These are phyloP conservation scores for carrot (Daucus carota) DNA, from an alignment of 129 eudicot genomes.

Conservation along the genomic window DH1_v3.0 NC_030385.2:997001-997500, in stretches of 20 bases:
- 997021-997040: background rate
- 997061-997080: background rate
- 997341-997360: slow-evolving; percentile 5
- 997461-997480: slow-evolving; percentile 1
- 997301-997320: slow-evolving; percentile 7
- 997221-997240: background rate
- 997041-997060: background rate
- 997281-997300: background rate
- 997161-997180: slow-evolving; percentile 10
- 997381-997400: background rate
- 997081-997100: background rate
- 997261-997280: background rate
- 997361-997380: slow-evolving; percentile 9
- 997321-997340: slow-evolving; percentile 14
- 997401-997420: background rate
- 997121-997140: background rate
- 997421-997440: slow-evolving; percentile 15
- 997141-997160: slow-evolving; percentile 1
- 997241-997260: slow-evolving; percentile 9
- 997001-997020: no score
- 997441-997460: slow-evolving; percentile 11
- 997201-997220: slow-evolving; percentile 5
- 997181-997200: slow-evolving; percentile 4
- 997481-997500: slow-evolving; percentile 9
- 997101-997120: slow-evolving; percentile 5